phyloP scores from a whole-genome alignment of 768 basidiomycete species.

The Agrocybe pediades region DNA sequence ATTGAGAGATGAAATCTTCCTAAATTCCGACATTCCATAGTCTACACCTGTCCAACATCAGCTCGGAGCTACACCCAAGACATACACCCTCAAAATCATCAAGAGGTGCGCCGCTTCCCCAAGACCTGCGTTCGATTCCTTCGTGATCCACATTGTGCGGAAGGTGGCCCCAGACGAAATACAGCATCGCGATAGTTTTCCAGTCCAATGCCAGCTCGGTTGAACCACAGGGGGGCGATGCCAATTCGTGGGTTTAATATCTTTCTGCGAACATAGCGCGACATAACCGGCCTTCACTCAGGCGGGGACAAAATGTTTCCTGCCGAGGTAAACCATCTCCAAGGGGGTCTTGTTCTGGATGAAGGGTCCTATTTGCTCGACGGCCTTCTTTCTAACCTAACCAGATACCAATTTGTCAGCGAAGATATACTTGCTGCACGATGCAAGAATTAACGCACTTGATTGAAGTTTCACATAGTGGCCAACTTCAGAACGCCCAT shows the following conservation, averaged over 20 bases:
- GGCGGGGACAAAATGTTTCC: background rate
- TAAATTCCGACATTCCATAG: background rate
- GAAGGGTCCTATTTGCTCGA: background rate
- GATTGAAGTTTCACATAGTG: background rate
- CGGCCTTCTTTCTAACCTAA: background rate
- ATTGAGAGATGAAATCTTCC: too few species aligned
- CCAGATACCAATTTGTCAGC: too few species aligned
- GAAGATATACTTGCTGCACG: too few species aligned
- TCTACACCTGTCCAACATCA: background rate
- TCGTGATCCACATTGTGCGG: background rate
- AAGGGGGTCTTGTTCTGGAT: background rate
- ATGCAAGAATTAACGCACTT: background rate
- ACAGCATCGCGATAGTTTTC: background rate
- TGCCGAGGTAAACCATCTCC: background rate
- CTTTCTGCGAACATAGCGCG: background rate
- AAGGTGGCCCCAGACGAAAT: background rate
- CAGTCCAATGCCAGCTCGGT: background rate
- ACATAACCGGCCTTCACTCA: background rate
- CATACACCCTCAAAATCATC: background rate
- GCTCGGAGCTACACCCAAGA: background rate
- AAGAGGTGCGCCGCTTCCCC: too few species aligned
- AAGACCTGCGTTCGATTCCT: background rate
- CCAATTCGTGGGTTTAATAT: background rate
- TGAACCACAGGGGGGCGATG: background rate
- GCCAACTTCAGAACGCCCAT: background rate